Percentiles rank a stretch among this genome's conserved stretches.
phyloP scores from a whole-genome alignment of 2,329 filamentous ascomycete species.

The Colletotrichum lini region DNA sequence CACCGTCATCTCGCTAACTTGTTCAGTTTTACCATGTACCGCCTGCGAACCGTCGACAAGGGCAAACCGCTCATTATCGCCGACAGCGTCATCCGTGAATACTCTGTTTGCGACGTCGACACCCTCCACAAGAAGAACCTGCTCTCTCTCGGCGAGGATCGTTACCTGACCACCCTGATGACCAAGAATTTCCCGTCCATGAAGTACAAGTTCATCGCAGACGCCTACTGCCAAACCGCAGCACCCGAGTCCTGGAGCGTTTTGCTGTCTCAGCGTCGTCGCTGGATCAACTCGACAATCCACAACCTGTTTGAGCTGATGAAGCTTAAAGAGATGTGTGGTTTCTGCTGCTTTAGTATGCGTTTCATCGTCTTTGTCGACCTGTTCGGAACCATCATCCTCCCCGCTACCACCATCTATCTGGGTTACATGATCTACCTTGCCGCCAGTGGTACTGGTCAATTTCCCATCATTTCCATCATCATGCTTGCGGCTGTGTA shows the following conservation, averaged over 20 bases:
- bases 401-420: slow-evolving; percentile 90
- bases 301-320: slow-evolving; percentile 96
- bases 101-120: slow-evolving; percentile 90
- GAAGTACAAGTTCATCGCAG: slow-evolving; percentile 95
- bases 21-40: slow-evolving; percentile 97
- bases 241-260: slow-evolving; percentile 96
- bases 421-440: slow-evolving; percentile 89
- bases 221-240: slow-evolving; percentile 93
- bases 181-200: slow-evolving; percentile 96
- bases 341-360: slow-evolving; percentile 99
- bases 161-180: slow-evolving; percentile 97
- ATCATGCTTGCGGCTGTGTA: slow-evolving; percentile 93
- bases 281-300: slow-evolving; percentile 99
- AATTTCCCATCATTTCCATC: slow-evolving; percentile 89
- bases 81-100: slow-evolving; percentile 88
- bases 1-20: slow-evolving; percentile 52
- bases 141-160: slow-evolving; percentile 94
- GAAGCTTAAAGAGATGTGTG: slow-evolving; percentile 92
- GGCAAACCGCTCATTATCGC: slow-evolving; percentile 95
- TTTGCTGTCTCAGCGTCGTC: slow-evolving; percentile 94
- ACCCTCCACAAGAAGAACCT: slow-evolving; percentile 98
- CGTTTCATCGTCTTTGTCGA: slow-evolving; percentile 96
- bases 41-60: slow-evolving; percentile 91
- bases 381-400: slow-evolving; percentile 91
- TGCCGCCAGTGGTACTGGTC: slow-evolving; percentile 77